Base-by-base conservation (phyloP, 192 early-diverging fungal species). In the Linnemannia elongata region DNA sequence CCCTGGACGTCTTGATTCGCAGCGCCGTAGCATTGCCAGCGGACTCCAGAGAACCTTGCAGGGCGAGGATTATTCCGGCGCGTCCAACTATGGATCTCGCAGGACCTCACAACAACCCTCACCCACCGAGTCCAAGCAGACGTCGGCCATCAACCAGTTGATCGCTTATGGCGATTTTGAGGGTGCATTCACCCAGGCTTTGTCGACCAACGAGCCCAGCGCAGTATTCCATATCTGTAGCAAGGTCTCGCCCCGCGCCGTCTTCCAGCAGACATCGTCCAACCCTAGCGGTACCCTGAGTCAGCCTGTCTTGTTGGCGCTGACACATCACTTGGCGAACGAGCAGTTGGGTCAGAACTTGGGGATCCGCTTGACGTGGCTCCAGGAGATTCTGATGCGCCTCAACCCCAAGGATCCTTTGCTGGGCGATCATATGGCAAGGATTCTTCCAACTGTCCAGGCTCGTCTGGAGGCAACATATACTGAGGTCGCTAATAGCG, bases 221-320 rank as follows among this genome's bases (percentile, higher is more conserved):
- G 15, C 74, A 18, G 87, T 91, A 1, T 74, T 84, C 5, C 83
- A 88, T 17, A 74, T 89, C 38, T 89, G 88, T 44, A 83, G 55
- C 63, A 91, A 88, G 57, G 77, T 89, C 1, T 86, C 78, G 3
- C 90, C 88, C 3, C 71, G 81, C 35, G 72, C 72, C 12, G 87
- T 91, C 10, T 89, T 91, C 68, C 85, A 87, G 54, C 74, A 54
- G 30, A 77, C 83, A 42, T 69, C 72, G 15, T 42, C 81, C 0
- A 83, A 81, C 35, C 42, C 82, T 1, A 73, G 66, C 24, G 85
- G 79, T 0, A 75, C 85, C 6, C 38, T 91, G 18, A 88, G 85
- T 39, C 90, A 91, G 72, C 88, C 89, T 27, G 90, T 91, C 8
- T 69, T 91, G 18, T 60, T 91, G 44, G 89, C 90, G 1, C 74